Base-by-base conservation (phyloP, 805 yeast genomes). In the Zygosaccharomyces rouxii region DNA sequence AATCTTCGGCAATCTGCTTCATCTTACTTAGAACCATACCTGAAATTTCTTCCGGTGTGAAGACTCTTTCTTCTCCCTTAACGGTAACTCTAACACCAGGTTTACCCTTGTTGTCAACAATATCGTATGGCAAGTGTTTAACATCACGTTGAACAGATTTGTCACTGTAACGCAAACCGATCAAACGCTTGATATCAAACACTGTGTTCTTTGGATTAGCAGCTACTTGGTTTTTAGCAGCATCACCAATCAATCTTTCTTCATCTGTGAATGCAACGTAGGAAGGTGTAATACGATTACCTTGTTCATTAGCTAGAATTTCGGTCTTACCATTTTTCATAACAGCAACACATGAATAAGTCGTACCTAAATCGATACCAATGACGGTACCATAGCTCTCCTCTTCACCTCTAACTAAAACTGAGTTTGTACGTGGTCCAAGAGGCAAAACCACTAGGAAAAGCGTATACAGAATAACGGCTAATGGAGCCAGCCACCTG, bases 361-460 rank as follows among this genome's bases (percentile, higher is more conserved):
- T 90, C 53, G 97, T 90, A 70, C 99, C 99, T 74, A 92, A 79
- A 77, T 92, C 98, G 66, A 92, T 92, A 73, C 98, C 95, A 58
- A 87, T 86, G 42, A 86, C 92, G 50, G 77, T 79, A 50, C 84
- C 84, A 53, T 80, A 80, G 54, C 66, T 71, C 39, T 77, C 80
- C 16, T 71, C 74, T n/a, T 51, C 55, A 38, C 60, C 70, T 49
- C 69, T 69, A 23, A 67, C 65, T 35, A 71, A 42, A 45, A 63
- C 55, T 48, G 65, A 56, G 37, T 63, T 63, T 55, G 56, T 55
- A 47, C 56, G 56, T 29, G 64, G 58, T 11, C 52, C 55, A 16
- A 63, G 49, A 37, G 70, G 69, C 38, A 65, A 49, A 6, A 62
- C 55, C 11, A 66, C 59, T 45, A 63, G 50, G 44, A 66, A 58